Evolutionary conservation across 176 grass and related monocot species (phyloP).

Genomic region (Avena sativa): DNA sequence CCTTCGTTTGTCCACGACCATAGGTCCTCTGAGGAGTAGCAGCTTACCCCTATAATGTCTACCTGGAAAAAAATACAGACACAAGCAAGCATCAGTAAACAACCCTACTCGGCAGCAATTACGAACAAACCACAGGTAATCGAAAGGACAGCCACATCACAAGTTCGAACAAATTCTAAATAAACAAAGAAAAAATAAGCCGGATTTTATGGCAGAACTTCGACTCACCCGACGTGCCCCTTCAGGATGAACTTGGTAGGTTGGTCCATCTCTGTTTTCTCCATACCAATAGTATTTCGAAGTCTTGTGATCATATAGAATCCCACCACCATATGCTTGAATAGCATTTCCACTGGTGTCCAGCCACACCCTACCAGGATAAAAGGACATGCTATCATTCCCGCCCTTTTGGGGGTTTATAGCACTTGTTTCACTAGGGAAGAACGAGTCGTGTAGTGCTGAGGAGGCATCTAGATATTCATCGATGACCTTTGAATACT

Average conservation of each 20-base stretch:
- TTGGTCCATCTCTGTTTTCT: conserved; percentile 86
- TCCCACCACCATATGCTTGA: conserved; percentile 94
- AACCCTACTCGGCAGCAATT: not conserved
- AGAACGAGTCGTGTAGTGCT: conserved; percentile 72
- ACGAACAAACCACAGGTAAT: conserved; percentile 15
- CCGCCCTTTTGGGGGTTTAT: conserved; percentile 47
- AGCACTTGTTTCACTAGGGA: conserved; percentile 58
- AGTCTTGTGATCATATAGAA: conserved; percentile 68
- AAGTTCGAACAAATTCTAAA: not conserved
- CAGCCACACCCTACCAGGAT: conserved; percentile 80
- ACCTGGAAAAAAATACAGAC: conserved; percentile 58
- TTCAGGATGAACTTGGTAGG: conserved; percentile 67
- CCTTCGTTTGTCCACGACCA: conserved; percentile 93
- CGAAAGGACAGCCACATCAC: not conserved
- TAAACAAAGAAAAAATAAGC: not conserved
- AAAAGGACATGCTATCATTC: conserved; percentile 67
- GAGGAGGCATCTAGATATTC: conserved; percentile 57
- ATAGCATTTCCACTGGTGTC: conserved; percentile 86
- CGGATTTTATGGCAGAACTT: conserved; percentile 12
- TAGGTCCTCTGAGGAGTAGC: conserved; percentile 81
- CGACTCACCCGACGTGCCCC: conserved; percentile 62
- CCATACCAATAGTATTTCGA: conserved; percentile 91
- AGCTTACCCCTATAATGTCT: conserved; percentile 92
- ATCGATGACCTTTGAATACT: conserved; percentile 39
- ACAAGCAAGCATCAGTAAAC: not conserved